A percentile compares a stretch with the other conserved stretches of the same genome.
phyloP scores from a whole-genome alignment of 306 rosid genomes.

The Carpinus fangiana region DNA sequence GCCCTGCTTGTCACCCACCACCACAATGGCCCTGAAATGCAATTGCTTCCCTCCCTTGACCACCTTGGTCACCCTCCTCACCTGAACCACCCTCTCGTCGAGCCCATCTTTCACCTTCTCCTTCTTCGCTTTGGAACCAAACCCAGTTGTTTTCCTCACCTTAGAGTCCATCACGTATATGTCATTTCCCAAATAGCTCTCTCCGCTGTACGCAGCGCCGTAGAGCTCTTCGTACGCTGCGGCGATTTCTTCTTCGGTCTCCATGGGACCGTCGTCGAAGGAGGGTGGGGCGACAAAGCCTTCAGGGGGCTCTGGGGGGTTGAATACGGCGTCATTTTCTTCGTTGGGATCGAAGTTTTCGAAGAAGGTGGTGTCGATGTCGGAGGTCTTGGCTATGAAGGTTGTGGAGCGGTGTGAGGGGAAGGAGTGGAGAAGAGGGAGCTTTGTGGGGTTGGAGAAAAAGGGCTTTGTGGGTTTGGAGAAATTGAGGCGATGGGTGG shows the following conservation, averaged over 20 bases:
- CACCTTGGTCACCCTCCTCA: constrained; percentile 91
- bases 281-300: constrained; percentile 63
- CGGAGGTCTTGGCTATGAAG: constrained; percentile 44
- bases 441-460: constrained; percentile 20
- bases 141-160: constrained; percentile 46
- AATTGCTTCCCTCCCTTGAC: constrained; percentile 94
- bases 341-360: constrained; percentile 42
- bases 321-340: constrained; percentile 45
- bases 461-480: constrained; percentile 34
- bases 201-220: constrained; percentile 84
- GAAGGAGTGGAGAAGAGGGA: constrained; percentile 18
- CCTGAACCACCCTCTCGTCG: constrained; percentile 89
- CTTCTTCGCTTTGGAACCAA: constrained; percentile 61
- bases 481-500: constrained; percentile 36
- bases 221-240: constrained; percentile 79
- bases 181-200: constrained; percentile 64
- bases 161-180: constrained; percentile 72
- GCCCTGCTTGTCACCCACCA: constrained; percentile 91
- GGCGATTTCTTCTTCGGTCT: constrained; percentile 75
- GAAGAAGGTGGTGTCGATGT: constrained; percentile 70
- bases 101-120: constrained; percentile 81
- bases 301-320: constrained; percentile 77
- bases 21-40: constrained; percentile 76
- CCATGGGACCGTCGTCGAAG: constrained; percentile 70
- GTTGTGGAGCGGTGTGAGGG: constrained; percentile 21